Evolutionary conservation across 345 rosid genomes (phyloP), one percentile per base, ranked within the genome.

Genomic region (Acer saccharum): DNA sequence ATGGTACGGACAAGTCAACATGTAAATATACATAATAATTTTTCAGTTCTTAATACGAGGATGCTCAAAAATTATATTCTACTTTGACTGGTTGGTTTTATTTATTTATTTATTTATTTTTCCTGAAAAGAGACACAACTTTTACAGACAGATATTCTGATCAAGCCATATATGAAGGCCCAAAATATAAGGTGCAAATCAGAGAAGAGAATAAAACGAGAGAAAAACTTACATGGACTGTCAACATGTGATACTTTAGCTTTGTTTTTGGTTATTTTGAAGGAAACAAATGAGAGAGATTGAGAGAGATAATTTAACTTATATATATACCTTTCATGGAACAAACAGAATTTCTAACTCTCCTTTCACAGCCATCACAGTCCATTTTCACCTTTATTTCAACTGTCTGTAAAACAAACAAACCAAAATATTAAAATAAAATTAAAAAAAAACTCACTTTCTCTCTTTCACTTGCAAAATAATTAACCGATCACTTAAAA

Each of bases 361-460:
- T 83, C 72, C 91, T 84, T 81, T 86, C 91, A 39, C 91, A 86
- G 68, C 91, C 91, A 23, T 86, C 91, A 41, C 91, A 88, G 63
- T 88, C 91, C 91, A 88, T 88, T 74, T 88, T 88, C 81, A 88
- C 89, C 79, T 88, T 88, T 77, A 88, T 88, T 1, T 88, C 89
- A 68, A 88, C 91, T 4, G 88, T 87, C 90, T 87, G 84, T 29
- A 11, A 70, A 32, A 21, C 9, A 62, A 69, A 23, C 6, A 44
- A 77, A 25, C 43, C 12, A 70, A 41, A 60, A 32, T 32, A 32
- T 32, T 32, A 3, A 29, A 27, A 27, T 23, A 23, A 23, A 23
- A 23, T 23, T 0, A 23, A 23, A 23, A 23, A 46, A 46, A 46
- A 46, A 10, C 12, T 8, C n/a, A 13, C 7, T 39, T 46, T 46